These are phyloP conservation scores for Jaenimonas drosophilae DNA, from an alignment of 208 protist genomes.

Conservation along the genomic window DNA sequence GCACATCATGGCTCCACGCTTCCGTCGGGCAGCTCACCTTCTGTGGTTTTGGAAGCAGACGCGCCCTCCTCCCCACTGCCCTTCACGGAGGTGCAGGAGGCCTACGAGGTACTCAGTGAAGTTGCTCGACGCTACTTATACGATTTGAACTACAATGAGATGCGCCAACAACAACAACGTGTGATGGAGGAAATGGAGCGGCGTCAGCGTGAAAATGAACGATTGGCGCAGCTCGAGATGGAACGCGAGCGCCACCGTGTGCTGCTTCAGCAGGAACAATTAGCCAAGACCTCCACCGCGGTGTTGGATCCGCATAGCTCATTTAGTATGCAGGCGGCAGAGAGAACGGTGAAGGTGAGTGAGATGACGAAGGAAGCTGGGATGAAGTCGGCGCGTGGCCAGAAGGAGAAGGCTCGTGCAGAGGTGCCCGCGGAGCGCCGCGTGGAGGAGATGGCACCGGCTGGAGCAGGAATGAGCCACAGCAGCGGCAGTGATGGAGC, in stretches of 20 bases:
- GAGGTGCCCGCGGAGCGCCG: not conserved
- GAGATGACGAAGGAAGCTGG: not conserved
- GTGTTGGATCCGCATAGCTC: not conserved
- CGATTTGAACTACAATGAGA: conserved; percentile 63
- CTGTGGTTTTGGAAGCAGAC: too few species aligned
- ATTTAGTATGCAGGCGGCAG: not conserved
- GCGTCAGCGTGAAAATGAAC: conserved; percentile 7
- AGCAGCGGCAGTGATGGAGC: too few species aligned
- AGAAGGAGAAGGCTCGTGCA: not conserved
- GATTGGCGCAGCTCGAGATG: not conserved
- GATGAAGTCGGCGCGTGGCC: not conserved
- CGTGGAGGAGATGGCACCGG: not conserved
- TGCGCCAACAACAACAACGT: conserved; percentile 10
- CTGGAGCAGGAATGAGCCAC: not conserved
- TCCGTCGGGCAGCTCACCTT: not conserved
- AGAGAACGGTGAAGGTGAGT: not conserved
- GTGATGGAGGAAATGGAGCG: conserved; percentile 9
- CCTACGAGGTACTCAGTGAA: conserved; percentile 83
- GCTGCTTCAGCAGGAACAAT: not conserved
- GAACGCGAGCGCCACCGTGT: not conserved
- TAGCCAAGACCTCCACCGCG: not conserved
- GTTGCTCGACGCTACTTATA: conserved; percentile 82
- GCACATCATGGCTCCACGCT: not conserved
- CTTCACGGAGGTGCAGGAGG: conserved; percentile 73
- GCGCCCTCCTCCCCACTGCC: too few species aligned